Percentiles rank a stretch among this genome's conserved stretches.
phyloP scores from a whole-genome alignment of 139 green algal species.

The Pedinophyceae sp. region DNA sequence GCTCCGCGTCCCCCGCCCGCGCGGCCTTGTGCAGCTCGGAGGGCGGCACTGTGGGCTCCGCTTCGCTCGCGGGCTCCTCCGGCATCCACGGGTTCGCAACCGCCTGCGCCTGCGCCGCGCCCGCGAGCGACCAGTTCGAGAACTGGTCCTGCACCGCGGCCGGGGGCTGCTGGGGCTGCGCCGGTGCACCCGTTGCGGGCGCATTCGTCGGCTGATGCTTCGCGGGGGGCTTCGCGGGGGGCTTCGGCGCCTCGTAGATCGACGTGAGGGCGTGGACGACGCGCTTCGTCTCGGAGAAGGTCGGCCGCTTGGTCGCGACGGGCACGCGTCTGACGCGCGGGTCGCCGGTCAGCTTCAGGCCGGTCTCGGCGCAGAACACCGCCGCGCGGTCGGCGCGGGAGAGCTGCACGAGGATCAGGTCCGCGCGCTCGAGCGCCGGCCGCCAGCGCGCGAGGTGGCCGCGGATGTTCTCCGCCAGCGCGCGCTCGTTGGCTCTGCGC shows the following conservation, averaged over 20 bases:
- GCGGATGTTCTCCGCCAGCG: constrained; percentile 13
- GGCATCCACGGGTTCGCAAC: no score
- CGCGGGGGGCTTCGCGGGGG: background rate
- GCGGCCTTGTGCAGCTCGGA: constrained; percentile 24
- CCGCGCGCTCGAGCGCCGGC: background rate
- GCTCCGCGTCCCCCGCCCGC: constrained; percentile 22
- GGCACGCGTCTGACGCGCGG: constrained; percentile 44
- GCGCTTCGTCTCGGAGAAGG: constrained; percentile 60
- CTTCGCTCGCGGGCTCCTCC: background rate
- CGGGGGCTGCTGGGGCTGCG: background rate
- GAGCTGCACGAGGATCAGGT: constrained; percentile 1
- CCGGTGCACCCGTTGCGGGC: no score
- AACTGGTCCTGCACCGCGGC: no score
- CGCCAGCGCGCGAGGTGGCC: background rate
- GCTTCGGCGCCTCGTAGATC: background rate
- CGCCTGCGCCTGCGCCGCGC: no score
- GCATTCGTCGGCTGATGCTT: no score
- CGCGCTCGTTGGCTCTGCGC: constrained; percentile 72
- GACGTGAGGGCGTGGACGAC: no score
- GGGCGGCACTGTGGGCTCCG: no score
- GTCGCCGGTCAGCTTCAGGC: constrained; percentile 22
- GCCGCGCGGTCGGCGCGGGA: background rate
- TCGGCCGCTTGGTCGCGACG: constrained; percentile 55
- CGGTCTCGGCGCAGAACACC: background rate
- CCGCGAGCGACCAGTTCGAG: no score